These are phyloP conservation scores for Sporothrix euskadiensis DNA, from an alignment of 2,329 filamentous ascomycete species.

Conservation along the genomic window DNA sequence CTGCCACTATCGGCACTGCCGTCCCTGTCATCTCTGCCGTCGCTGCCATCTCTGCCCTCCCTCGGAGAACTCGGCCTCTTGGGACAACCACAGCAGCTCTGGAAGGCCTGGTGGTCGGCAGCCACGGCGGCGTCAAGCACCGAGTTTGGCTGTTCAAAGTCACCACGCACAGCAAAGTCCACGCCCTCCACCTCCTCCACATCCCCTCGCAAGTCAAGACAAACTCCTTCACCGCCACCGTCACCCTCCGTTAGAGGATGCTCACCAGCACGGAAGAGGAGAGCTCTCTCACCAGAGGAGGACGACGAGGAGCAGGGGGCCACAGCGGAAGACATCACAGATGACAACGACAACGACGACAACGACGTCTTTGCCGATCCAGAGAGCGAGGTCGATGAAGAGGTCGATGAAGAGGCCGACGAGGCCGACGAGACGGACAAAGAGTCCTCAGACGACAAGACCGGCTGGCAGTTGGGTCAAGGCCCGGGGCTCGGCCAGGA, in stretches of 20 bases:
- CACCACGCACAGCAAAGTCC: background rate
- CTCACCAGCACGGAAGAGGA: slow-evolving; percentile 20
- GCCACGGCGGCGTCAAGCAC: background rate
- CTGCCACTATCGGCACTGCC: background rate
- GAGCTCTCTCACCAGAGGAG: slow-evolving; percentile 13
- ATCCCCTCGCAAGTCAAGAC: background rate
- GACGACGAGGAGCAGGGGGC: background rate
- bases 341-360: background rate
- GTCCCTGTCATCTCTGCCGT: background rate
- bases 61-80: slow-evolving; percentile 30
- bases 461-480: slow-evolving; percentile 9
- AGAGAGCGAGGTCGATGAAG: background rate
- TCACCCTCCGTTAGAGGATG: background rate
- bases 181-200: background rate
- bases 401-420: background rate
- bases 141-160: background rate
- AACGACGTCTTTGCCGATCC: background rate
- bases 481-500: slow-evolving; percentile 1
- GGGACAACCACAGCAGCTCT: slow-evolving; percentile 12
- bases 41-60: slow-evolving; percentile 24
- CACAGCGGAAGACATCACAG: background rate
- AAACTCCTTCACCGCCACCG: background rate
- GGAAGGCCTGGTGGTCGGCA: slow-evolving; percentile 23
- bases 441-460: background rate
- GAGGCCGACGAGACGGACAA: background rate